phyloP scores from a whole-genome alignment of 495 filamentous ascomycete species.

The Beverwykella pulmonaria region DNA sequence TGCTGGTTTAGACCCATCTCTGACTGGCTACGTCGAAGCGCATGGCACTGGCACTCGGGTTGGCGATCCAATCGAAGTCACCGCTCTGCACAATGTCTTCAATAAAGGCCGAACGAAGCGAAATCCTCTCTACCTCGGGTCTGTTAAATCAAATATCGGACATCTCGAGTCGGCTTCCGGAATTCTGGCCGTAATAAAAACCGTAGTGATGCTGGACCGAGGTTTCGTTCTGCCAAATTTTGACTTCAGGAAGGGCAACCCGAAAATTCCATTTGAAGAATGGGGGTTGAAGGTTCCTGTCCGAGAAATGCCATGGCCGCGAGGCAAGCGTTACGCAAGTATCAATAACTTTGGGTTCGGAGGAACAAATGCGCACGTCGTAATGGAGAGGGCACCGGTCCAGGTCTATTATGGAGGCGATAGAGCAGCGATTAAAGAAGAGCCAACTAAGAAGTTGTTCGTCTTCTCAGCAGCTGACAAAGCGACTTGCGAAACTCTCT shows the following conservation, averaged over 20 bases:
- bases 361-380: constrained; percentile 38
- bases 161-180: constrained; percentile 44
- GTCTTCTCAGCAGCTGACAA: background rate
- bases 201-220: constrained; percentile 45
- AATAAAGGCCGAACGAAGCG: constrained; percentile 36
- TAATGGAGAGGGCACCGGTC: background rate
- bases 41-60: background rate
- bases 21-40: background rate
- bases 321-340: constrained; percentile 29
- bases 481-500: background rate
- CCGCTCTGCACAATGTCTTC: constrained; percentile 55
- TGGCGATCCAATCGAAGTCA: constrained; percentile 62
- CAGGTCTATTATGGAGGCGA: too few relatives aligned
- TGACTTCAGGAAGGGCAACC: background rate
- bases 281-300: background rate
- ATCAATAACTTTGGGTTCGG: constrained; percentile 49
- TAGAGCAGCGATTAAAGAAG: background rate
- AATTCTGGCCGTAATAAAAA: too few relatives aligned
- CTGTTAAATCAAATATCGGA: constrained; percentile 43
- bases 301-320: background rate
- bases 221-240: constrained; percentile 39
- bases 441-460: background rate
- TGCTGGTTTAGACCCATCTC: background rate
- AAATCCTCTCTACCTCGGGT: constrained; percentile 24
- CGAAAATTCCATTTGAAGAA: background rate